These are phyloP conservation scores for Boletus vermiculosoides DNA, from an alignment of 768 basidiomycete genomes.

Conservation along the genomic window DNA sequence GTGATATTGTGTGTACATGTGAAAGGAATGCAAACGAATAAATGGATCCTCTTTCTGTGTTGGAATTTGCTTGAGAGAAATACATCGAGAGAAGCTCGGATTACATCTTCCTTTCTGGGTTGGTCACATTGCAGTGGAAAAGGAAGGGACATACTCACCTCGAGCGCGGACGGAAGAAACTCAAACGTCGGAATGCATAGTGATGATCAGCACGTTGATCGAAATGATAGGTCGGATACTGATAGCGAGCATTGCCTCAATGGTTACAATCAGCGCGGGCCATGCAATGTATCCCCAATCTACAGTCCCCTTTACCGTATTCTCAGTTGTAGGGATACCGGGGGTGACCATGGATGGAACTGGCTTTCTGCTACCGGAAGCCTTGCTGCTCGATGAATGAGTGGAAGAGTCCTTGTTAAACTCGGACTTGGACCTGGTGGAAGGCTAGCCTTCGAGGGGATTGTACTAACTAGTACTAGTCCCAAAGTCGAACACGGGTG, in stretches of 20 bases:
- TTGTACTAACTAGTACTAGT: neutral
- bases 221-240: too few relatives aligned
- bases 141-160: neutral
- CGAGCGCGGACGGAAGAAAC: too few relatives aligned
- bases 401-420: neutral
- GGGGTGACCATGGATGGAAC: neutral
- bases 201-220: neutral
- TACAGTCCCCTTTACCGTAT: neutral
- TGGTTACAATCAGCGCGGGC: neutral
- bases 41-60: neutral
- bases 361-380: neutral
- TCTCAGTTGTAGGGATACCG: neutral
- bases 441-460: neutral
- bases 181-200: neutral
- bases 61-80: neutral
- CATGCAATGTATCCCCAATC: neutral
- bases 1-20: neutral
- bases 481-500: neutral
- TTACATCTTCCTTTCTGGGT: neutral
- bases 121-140: too few relatives aligned
- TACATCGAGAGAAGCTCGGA: neutral
- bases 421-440: neutral
- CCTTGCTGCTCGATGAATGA: neutral
- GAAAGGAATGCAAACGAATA: neutral
- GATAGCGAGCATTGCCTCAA: too few relatives aligned